Base-by-base conservation (phyloP, 192 early-diverging fungal genomes). In the Entomortierella parvispora region DNA sequence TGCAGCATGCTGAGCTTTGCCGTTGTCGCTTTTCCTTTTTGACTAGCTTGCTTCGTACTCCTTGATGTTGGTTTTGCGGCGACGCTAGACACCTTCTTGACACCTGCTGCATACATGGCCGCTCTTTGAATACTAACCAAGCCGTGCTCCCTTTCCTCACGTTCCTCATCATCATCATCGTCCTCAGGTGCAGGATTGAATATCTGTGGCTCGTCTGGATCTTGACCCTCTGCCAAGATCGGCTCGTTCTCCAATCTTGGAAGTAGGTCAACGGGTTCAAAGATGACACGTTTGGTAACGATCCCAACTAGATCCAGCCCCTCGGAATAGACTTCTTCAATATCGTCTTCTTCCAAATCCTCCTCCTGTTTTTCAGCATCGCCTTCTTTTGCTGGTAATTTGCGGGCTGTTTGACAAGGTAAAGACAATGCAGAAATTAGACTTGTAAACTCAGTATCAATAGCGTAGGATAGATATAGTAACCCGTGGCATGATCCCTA, bases 211-310 rank as follows among this genome's bases (percentile, higher is more conserved):
- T 40, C 37, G 12, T 40, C 37, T 12, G 5, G 7, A 40, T 12
- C 37, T 40, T 40, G 37, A 12, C 12, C 7, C 7, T 12, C 7
- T 12, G 37, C 37, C 5, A 9, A 9, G 37, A 40, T 40, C 37
- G 37, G 12, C 12, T 40, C 37, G 37, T 12, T 40, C 37, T 40
- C 37, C 37, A 40, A 17, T 53, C 29, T 1, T 2, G 42, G 49
- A 7, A 75, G 9, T 10, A 75, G 17, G 9, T 67, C 72, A 15
- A 67, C 65, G 5, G 47, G 44, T 37, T 76, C 72, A 58, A 76
- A 68, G 20, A 76, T 32, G 45, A 76, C 15, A 0, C 52, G 64
- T 23, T 76, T 76, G 22, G 72, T 76, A 0, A 42, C 51, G 34
- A 76, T 63, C 3, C 49, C 18, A 4, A 65, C 26, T 29, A 76